A percentile compares a stretch with the other conserved stretches of the same genome.
Evolutionary conservation across 441 rosid species (phyloP).

Genomic region (Adansonia gregorii): DNA sequence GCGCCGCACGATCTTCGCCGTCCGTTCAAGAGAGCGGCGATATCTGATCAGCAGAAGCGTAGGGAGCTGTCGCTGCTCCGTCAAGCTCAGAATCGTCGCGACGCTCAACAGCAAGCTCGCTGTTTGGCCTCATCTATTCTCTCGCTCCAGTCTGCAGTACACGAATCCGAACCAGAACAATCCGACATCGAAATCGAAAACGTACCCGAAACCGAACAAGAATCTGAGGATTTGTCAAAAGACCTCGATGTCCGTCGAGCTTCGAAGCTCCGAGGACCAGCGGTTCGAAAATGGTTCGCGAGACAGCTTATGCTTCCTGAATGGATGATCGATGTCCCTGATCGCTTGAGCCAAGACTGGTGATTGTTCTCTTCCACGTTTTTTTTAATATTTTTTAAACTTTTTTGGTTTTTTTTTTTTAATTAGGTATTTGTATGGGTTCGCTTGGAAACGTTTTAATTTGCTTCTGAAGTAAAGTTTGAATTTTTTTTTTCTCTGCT

Average conservation of each 20-base stretch:
- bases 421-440: not conserved
- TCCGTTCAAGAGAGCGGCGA: constrained; percentile 75
- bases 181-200: constrained; percentile 39
- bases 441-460: not conserved
- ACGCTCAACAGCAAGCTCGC: constrained; percentile 89
- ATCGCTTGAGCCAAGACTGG: constrained; percentile 71
- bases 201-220: constrained; percentile 35
- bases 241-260: constrained; percentile 66
- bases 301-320: constrained; percentile 86
- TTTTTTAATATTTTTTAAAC: not conserved
- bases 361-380: constrained; percentile 26
- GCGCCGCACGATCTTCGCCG: constrained; percentile 83
- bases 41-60: constrained; percentile 76
- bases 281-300: constrained; percentile 83
- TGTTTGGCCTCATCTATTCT: constrained; percentile 77
- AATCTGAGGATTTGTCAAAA: constrained; percentile 36
- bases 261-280: constrained; percentile 70
- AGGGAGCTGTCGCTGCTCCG: constrained; percentile 71
- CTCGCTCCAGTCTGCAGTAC: constrained; percentile 49
- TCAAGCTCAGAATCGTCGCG: constrained; percentile 74
- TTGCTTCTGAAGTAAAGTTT: constrained; percentile 5
- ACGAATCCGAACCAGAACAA: constrained; percentile 46
- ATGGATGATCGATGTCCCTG: constrained; percentile 97
- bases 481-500: not conserved
- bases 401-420: not conserved